phyloP scores from a whole-genome alignment of 371 early-diverging fungal genomes.

The Gilbertella persicaria region DNA sequence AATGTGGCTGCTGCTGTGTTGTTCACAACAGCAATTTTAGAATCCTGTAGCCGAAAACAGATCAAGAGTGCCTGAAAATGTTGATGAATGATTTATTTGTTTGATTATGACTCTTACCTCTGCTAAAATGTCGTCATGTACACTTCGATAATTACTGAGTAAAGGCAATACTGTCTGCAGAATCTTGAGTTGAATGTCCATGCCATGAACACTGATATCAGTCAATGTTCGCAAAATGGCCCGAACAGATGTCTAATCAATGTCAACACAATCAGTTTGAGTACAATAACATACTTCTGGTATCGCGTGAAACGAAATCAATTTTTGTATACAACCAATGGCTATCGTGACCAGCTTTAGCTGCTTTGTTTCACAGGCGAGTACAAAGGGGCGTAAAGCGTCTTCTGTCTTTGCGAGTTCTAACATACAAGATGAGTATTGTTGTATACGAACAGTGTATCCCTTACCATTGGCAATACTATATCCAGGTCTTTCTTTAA shows the following conservation, averaged over 20 bases:
- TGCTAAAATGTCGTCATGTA: slow-evolving; percentile 81
- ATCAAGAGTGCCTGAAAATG: slow-evolving; percentile 71
- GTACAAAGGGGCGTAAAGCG: slow-evolving; percentile 83
- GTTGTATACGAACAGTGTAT: neutral
- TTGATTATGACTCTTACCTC: slow-evolving; percentile 55
- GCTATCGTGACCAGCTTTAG: slow-evolving; percentile 84
- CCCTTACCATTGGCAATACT: slow-evolving; percentile 54
- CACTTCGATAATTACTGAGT: slow-evolving; percentile 77
- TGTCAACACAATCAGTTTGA: neutral
- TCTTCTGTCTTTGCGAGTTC: slow-evolving; percentile 86
- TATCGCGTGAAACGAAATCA: slow-evolving; percentile 85
- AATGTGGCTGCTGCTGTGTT: slow-evolving; percentile 96
- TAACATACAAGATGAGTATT: slow-evolving; percentile 11
- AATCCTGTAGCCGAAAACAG: slow-evolving; percentile 88
- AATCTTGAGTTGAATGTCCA: slow-evolving; percentile 92
- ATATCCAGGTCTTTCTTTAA: slow-evolving; percentile 59
- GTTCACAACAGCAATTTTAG: slow-evolving; percentile 84
- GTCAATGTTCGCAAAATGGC: slow-evolving; percentile 72
- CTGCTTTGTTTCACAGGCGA: slow-evolving; percentile 90
- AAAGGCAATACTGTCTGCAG: slow-evolving; percentile 92
- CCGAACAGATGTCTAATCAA: slow-evolving; percentile 62
- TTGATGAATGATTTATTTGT: neutral
- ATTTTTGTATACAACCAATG: slow-evolving; percentile 84
- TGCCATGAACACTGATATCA: slow-evolving; percentile 70
- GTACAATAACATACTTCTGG: slow-evolving; percentile 59